Base-by-base conservation (phyloP, 257 asterid genomes). In the Gynochthodes officinalis region DNA sequence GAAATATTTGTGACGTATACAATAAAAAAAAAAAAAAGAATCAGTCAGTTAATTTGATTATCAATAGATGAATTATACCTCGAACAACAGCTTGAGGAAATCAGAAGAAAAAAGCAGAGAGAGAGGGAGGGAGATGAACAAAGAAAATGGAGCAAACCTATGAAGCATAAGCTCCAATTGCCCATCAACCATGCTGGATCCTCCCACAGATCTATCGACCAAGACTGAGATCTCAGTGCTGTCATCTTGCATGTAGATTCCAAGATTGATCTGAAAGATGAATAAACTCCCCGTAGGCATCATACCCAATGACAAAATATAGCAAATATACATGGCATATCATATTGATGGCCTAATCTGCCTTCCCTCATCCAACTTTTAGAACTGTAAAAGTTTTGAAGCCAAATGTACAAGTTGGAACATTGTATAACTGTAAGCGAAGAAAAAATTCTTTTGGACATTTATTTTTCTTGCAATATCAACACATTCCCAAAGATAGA, bases 191-290 rank as follows among this genome's bases (percentile, higher is more conserved):
- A 90, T 83, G 78, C 99, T 95, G 39, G 98, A 88, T 73, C 99
- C 99, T 76, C 98, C 98, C 33, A 90, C 92, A 44, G 99, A 82
- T 80, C 99, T 88, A 77, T 95, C 99, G 74, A 92, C 99, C 86
- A 95, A 89, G 80, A 95, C 81, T 2, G 99, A 95, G 74, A 95
- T 72, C 85, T 90, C 99, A 7, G 86, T 86, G 76, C 39, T 84
- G 58, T 82, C 59, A 69, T 95, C 99, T 77, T 95, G 90, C 75
- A 90, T 81, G 87, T 85, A 95, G 69, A 85, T 84, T 67, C 99
- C 99, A 69, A 87, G 99, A 85, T 92, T 95, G 64, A 95, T 87
- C 99, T 95, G 90, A 35, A 40, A 69, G 11, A 37, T 37, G 53
- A 54, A 69, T n/a, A 69, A n/a, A 21, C 64, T 4, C 35, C n/a